phyloP scores from a whole-genome alignment of 2,329 filamentous ascomycete genomes.

The Chaetomiaceae sp. region DNA sequence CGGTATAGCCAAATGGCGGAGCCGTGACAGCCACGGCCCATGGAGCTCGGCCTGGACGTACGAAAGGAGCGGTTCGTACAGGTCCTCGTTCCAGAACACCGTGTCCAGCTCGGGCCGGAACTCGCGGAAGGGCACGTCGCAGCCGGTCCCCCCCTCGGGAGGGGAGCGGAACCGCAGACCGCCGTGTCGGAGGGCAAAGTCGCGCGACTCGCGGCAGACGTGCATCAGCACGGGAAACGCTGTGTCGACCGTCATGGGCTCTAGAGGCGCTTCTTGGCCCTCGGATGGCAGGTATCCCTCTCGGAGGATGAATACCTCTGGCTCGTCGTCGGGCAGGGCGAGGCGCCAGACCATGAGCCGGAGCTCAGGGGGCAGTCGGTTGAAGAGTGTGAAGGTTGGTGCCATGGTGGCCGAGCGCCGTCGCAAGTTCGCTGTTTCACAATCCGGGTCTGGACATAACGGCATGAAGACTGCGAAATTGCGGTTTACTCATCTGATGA shows the following conservation, averaged over 20 bases:
- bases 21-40: background rate
- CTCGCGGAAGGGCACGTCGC: background rate
- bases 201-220: constrained; percentile 6
- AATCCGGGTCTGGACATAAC: no score
- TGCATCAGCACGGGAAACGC: constrained; percentile 6
- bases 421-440: no score
- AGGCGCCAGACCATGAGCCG: constrained; percentile 2
- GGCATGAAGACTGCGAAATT: no score
- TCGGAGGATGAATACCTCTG: background rate
- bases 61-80: background rate
- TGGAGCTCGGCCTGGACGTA: background rate
- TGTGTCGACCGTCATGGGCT: constrained; percentile 1
- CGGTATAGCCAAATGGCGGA: constrained; percentile 5
- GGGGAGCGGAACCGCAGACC: background rate
- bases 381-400: background rate
- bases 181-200: background rate
- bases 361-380: background rate
- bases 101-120: constrained; percentile 4
- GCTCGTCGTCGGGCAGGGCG: constrained; percentile 2
- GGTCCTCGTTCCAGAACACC: background rate
- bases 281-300: background rate
- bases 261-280: background rate
- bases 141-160: background rate
- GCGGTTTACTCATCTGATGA: no score
- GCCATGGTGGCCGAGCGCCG: background rate